A percentile compares a stretch with the other conserved stretches of the same genome.
phyloP scores from a whole-genome alignment of 129 eudicot genomes.

The Flaveria brownii region DNA sequence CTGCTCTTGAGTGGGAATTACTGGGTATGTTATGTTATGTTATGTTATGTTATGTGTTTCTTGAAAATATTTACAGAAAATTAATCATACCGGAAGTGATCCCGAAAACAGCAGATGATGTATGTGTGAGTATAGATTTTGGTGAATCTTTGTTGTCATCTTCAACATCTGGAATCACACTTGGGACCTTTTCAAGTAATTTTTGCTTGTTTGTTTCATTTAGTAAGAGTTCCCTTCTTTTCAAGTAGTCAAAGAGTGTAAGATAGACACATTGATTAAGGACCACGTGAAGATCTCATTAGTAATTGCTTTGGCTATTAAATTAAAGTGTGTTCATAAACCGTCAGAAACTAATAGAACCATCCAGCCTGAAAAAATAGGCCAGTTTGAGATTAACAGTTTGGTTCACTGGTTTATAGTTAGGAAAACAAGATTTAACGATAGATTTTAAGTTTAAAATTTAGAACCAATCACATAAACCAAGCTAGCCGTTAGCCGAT shows the following conservation, averaged over 20 bases:
- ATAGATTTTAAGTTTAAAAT: too few species aligned
- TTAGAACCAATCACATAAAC: too few species aligned
- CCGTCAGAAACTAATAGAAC: background rate
- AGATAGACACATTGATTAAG: constrained; percentile 42
- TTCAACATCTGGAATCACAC: constrained; percentile 52
- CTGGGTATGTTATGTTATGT: too few species aligned
- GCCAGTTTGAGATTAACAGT: background rate
- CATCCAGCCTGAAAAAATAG: background rate
- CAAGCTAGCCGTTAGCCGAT: too few species aligned
- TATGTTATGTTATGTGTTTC: background rate
- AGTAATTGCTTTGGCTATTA: background rate
- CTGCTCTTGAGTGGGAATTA: too few species aligned
- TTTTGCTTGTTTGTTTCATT: constrained; percentile 45
- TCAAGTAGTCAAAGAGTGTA: constrained; percentile 48
- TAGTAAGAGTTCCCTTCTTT: constrained; percentile 46
- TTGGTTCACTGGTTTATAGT: background rate
- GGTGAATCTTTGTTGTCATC: constrained; percentile 45
- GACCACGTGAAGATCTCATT: constrained; percentile 25
- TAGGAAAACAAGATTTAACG: too few species aligned
- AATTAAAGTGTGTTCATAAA: background rate
- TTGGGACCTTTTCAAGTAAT: constrained; percentile 53
- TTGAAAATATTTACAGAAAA: background rate
- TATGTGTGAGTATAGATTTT: constrained; percentile 27
- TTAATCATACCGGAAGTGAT: constrained; percentile 34
- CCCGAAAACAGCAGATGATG: constrained; percentile 24